Evolutionary conservation across 2,329 filamentous ascomycete species (phyloP).

Genomic region (Periconia sp.): DNA sequence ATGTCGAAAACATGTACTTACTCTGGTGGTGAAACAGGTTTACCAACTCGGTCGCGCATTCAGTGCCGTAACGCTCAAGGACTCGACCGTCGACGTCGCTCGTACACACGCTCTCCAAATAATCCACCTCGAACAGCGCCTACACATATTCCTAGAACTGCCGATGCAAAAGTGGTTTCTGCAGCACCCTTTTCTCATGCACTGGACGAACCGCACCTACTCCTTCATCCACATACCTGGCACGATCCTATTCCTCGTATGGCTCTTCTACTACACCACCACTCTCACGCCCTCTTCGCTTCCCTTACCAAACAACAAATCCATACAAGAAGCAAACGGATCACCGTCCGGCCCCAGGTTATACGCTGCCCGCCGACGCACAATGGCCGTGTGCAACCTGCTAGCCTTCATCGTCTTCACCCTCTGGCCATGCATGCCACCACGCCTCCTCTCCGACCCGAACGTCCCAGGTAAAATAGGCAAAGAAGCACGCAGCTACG

Average conservation of each 20-base stretch:
- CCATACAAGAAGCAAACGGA: conserved; percentile 38
- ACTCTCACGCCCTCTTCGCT: conserved; percentile 55
- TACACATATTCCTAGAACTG: conserved; percentile 67
- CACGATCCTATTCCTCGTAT: conserved; percentile 69
- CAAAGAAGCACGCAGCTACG: conserved; percentile 60
- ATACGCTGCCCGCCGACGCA: conserved; percentile 58
- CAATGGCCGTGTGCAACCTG: conserved; percentile 61
- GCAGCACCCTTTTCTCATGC: conserved; percentile 58
- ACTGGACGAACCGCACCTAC: conserved; percentile 72
- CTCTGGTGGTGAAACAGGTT: conserved; percentile 51
- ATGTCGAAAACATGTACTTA: conserved; percentile 1
- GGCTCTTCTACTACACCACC: conserved; percentile 71
- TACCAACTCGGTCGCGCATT: conserved; percentile 75
- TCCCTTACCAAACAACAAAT: conserved; percentile 39
- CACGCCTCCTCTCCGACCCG: conserved; percentile 57
- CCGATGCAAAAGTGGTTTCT: conserved; percentile 62
- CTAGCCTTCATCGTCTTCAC: conserved; percentile 60
- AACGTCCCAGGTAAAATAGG: conserved; percentile 58
- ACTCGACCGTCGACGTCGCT: conserved; percentile 68
- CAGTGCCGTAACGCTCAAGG: conserved; percentile 67
- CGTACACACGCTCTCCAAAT: conserved; percentile 69
- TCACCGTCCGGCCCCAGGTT: conserved; percentile 53
- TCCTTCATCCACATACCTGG: conserved; percentile 79
- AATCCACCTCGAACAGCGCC: conserved; percentile 64
- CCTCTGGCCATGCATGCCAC: conserved; percentile 58